A percentile compares a stretch with the other conserved stretches of the same genome.
Conservation (phyloP, 202 grass and related monocot genomes). For the Carex sylvatica region DNA sequence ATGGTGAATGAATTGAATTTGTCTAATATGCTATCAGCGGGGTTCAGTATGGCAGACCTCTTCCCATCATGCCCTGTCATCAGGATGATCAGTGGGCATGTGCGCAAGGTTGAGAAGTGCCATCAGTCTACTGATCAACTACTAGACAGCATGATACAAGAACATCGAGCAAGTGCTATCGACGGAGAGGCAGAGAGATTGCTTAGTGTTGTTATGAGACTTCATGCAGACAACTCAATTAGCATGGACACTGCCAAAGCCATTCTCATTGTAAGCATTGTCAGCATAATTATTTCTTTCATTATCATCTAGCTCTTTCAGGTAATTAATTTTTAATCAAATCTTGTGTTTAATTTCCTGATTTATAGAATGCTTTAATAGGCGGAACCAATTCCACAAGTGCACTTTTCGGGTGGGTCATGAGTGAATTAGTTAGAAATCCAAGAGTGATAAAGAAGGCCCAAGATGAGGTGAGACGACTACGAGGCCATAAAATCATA, state of each 20-base stretch:
- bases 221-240: background rate
- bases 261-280: background rate
- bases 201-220: background rate
- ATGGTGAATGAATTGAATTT: no score
- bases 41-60: no score
- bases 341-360: background rate
- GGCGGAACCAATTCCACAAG: slow-evolving; percentile 27
- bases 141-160: no score
- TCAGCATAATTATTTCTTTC: background rate
- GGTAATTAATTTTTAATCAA: background rate
- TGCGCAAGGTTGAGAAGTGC: no score
- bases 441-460: slow-evolving; percentile 30
- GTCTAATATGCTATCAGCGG: no score
- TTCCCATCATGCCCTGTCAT: no score
- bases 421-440: slow-evolving; percentile 35
- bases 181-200: background rate
- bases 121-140: no score
- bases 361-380: slow-evolving; percentile 18
- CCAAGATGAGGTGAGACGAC: slow-evolving; percentile 16
- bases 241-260: background rate
- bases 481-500: slow-evolving; percentile 1
- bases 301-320: no score
- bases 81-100: no score
- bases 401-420: slow-evolving; percentile 31
- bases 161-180: no score